A percentile compares a stretch with the other conserved stretches of the same genome.
These are phyloP conservation scores for Thelonectria olida DNA, from an alignment of 2,329 filamentous ascomycete species.

Conservation along the genomic window DNA sequence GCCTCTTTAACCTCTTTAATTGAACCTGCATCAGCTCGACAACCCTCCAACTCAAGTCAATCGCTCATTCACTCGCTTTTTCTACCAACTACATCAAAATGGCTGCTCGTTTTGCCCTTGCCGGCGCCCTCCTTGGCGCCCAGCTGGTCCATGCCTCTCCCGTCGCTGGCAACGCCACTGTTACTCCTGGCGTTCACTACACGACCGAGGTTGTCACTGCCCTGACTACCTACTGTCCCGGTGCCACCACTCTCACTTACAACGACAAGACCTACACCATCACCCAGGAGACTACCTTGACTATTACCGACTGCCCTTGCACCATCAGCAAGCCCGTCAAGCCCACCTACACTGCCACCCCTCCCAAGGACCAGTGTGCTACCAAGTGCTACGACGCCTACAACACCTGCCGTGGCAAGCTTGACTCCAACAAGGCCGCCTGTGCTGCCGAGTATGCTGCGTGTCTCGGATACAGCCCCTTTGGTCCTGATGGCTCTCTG, in stretches of 20 bases:
- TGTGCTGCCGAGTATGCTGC: slow-evolving; percentile 36
- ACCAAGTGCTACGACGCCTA: slow-evolving; percentile 25
- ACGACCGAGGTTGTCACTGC: slow-evolving; percentile 70
- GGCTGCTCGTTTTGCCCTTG: slow-evolving; percentile 30
- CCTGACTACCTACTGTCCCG: slow-evolving; percentile 75
- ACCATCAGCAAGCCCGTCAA: slow-evolving; percentile 53
- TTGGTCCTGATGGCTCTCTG: slow-evolving; percentile 16
- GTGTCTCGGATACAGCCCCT: slow-evolving; percentile 41
- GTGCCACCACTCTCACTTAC: slow-evolving; percentile 66
- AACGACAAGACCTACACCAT: slow-evolving; percentile 66
- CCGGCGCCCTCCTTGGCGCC: slow-evolving; percentile 27
- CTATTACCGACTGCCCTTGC: background rate
- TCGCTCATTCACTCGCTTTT: background rate
- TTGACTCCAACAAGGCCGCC: slow-evolving; percentile 31
- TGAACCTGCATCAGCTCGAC: background rate
- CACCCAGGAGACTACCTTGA: background rate
- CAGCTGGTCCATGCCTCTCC: slow-evolving; percentile 19
- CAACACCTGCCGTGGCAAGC: slow-evolving; percentile 28
- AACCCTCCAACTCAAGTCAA: background rate
- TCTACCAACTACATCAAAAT: slow-evolving; percentile 23
- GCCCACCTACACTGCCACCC: slow-evolving; percentile 22
- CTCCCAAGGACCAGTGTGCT: slow-evolving; percentile 28
- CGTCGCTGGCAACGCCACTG: slow-evolving; percentile 30
- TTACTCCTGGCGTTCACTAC: slow-evolving; percentile 53
- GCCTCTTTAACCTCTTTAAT: background rate